A percentile compares a stretch with the other conserved stretches of the same genome.
phyloP scores from a whole-genome alignment of 1,284 basidiomycete genomes.

The Flammula alnicola region DNA sequence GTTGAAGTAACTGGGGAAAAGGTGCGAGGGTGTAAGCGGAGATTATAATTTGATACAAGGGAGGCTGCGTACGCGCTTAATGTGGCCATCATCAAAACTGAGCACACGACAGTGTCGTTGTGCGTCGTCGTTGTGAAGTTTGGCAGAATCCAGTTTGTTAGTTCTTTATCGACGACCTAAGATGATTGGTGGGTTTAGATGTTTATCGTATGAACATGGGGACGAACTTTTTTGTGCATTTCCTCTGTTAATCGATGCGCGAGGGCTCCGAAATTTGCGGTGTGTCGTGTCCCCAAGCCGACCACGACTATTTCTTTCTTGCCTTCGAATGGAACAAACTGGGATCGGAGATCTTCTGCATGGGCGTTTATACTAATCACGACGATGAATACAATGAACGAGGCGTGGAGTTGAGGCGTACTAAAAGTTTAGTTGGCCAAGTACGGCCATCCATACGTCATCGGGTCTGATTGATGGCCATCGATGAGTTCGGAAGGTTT shows the following conservation, averaged over 20 bases:
- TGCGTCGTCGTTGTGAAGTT: slow-evolving; percentile 49
- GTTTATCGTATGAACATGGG: not conserved
- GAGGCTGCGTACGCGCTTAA: slow-evolving; percentile 29
- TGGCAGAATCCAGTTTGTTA: slow-evolving; percentile 49
- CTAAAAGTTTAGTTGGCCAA: slow-evolving; percentile 48
- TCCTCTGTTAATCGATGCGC: slow-evolving; percentile 36
- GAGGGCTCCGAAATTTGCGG: slow-evolving; percentile 39
- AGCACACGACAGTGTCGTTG: slow-evolving; percentile 42
- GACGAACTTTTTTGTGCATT: slow-evolving; percentile 38
- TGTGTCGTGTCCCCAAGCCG: slow-evolving; percentile 30
- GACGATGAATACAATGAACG: not conserved
- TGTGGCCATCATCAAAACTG: slow-evolving; percentile 49
- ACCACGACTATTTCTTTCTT: slow-evolving; percentile 36
- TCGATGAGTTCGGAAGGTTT: not conserved
- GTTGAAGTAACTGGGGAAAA: slow-evolving; percentile 40
- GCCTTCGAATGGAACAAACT: slow-evolving; percentile 46
- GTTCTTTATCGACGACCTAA: slow-evolving; percentile 31
- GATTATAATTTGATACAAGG: not conserved
- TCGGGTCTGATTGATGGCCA: slow-evolving; percentile 12
- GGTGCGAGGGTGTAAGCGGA: too few relatives aligned
- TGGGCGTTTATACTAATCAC: slow-evolving; percentile 39
- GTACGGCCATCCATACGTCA: slow-evolving; percentile 47
- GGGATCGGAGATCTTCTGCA: slow-evolving; percentile 40
- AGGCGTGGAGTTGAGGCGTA: slow-evolving; percentile 1
- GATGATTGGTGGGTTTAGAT: not conserved